A percentile compares a stretch with the other conserved stretches of the same genome.
Conservation (phyloP, 495 filamentous ascomycete species). For the Neurospora tetrasperma region DNA sequence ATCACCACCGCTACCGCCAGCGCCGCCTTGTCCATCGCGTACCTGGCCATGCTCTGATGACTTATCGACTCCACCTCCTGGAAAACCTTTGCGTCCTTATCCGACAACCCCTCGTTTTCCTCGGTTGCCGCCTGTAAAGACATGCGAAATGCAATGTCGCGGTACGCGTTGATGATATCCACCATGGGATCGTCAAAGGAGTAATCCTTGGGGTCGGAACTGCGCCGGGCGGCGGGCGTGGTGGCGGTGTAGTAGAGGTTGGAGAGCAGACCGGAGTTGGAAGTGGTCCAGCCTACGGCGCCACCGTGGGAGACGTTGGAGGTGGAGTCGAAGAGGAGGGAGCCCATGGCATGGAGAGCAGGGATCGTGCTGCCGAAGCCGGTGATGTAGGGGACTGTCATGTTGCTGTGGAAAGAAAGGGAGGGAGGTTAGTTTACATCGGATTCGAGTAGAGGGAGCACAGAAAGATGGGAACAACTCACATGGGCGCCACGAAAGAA, state of each 20-base stretch:
- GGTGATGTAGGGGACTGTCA: not conserved
- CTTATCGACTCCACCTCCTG: not conserved
- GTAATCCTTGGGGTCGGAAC: not conserved
- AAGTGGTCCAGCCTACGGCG: not conserved
- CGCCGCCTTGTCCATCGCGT: not conserved
- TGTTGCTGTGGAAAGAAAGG: not conserved
- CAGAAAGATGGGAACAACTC: no score
- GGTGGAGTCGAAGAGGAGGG: not conserved
- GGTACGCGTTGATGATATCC: not conserved
- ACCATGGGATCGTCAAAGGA: not conserved
- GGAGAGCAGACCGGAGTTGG: not conserved
- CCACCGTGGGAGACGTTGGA: not conserved
- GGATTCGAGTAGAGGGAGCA: no score
- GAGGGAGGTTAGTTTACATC: not conserved
- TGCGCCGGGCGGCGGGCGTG: not conserved
- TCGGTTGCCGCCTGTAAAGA: not conserved
- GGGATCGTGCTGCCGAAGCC: not conserved
- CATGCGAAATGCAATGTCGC: not conserved
- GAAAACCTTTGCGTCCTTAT: not conserved
- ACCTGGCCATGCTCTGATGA: not conserved
- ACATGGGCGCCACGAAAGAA: not conserved
- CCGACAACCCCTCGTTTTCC: not conserved
- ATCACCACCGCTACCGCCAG: not conserved
- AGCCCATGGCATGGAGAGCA: not conserved
- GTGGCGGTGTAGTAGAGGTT: not conserved